phyloP scores from a whole-genome alignment of 441 rosid species.

The Erodium moschatum region DNA sequence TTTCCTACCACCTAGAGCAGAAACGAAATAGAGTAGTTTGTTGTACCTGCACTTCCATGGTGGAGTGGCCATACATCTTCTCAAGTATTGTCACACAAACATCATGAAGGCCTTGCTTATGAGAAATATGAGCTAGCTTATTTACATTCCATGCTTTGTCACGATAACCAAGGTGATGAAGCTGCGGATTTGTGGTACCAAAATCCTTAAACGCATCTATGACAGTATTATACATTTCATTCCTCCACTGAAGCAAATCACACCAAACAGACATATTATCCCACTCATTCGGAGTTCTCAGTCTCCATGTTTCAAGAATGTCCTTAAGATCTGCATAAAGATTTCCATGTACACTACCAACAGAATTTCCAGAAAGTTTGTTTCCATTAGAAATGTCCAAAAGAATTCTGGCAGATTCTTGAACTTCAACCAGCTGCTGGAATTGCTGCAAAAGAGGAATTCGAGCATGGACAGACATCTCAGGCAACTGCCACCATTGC shows the following conservation, averaged over 20 bases:
- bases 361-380: slow-evolving; percentile 56
- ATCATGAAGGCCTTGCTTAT: slow-evolving; percentile 91
- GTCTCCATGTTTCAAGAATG: slow-evolving; percentile 95
- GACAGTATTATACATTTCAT: slow-evolving; percentile 85
- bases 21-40: slow-evolving; percentile 4
- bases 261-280: slow-evolving; percentile 93
- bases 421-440: slow-evolving; percentile 95
- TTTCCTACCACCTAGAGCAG: background rate
- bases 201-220: slow-evolving; percentile 93
- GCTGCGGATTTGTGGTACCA: slow-evolving; percentile 57
- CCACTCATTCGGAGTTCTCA: slow-evolving; percentile 95
- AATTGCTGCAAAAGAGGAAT: slow-evolving; percentile 92
- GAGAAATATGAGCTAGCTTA: slow-evolving; percentile 91
- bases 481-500: slow-evolving; percentile 99
- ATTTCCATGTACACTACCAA: slow-evolving; percentile 58
- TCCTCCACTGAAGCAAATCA: slow-evolving; percentile 97
- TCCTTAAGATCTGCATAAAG: slow-evolving; percentile 90
- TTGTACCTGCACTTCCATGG: slow-evolving; percentile 97
- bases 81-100: slow-evolving; percentile 85
- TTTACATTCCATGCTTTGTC: slow-evolving; percentile 99
- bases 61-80: slow-evolving; percentile 94
- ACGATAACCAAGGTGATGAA: slow-evolving; percentile 93
- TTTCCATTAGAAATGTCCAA: slow-evolving; percentile 81
- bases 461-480: slow-evolving; percentile 86
- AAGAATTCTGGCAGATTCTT: slow-evolving; percentile 81